These are phyloP conservation scores for Euptelea pleiosperma DNA, from an alignment of 164 flowering plant species.

Conservation along the genomic window DNA sequence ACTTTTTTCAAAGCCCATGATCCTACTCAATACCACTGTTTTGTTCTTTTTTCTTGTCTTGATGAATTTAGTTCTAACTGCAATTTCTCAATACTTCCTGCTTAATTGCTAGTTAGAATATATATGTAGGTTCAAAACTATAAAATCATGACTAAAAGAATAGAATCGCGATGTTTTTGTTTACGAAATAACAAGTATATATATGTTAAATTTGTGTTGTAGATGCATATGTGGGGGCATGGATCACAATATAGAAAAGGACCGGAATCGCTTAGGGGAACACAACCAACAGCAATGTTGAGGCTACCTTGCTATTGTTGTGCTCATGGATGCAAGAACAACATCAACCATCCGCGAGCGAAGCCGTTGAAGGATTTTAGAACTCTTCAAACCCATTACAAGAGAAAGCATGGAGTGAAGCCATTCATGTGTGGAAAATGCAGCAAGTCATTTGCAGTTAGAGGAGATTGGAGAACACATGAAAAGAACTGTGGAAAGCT, in stretches of 20 bases:
- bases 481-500: slow-evolving; percentile 83
- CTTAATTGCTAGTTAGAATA: no score
- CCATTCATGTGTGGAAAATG: slow-evolving; percentile 70
- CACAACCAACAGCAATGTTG: slow-evolving; percentile 73
- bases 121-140: no score
- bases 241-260: slow-evolving; percentile 77
- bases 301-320: slow-evolving; percentile 81
- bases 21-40: no score
- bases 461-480: slow-evolving; percentile 82
- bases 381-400: slow-evolving; percentile 82
- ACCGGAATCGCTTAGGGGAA: slow-evolving; percentile 71
- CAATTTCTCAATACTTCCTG: no score
- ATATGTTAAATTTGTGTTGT: slow-evolving; percentile 8
- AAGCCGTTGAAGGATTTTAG: slow-evolving; percentile 74
- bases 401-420: slow-evolving; percentile 71
- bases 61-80: no score
- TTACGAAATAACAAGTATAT: neutral
- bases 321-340: slow-evolving; percentile 77
- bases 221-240: slow-evolving; percentile 97
- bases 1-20: no score
- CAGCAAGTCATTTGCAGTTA: slow-evolving; percentile 61
- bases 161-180: no score
- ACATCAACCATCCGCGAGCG: slow-evolving; percentile 75
- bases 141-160: no score
- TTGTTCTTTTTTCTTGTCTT: no score